Evolutionary conservation across 2,329 filamentous ascomycete genomes (phyloP), one percentile per base, ranked within the genome.

Genomic region (Zelopaecilomyces penicillatus): DNA sequence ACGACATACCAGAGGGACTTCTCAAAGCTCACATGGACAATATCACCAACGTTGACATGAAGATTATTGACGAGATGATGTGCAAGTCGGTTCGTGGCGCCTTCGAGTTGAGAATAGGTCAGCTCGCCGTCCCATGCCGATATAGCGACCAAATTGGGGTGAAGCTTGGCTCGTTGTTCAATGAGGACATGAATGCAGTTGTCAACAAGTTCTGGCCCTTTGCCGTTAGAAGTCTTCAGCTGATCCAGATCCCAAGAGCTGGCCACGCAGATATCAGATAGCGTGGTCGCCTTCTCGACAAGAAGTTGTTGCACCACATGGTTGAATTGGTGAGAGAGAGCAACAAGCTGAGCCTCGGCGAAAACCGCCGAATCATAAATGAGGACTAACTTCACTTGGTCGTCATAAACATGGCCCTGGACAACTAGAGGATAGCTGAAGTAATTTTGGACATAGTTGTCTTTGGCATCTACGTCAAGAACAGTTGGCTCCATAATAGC

Each of bases 51-150:
- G 4, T 41, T 30, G 8, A 65, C 44, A 19, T 34, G 40, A 5
- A 38, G 7, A 19, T 28, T n/a, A 5, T 32, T 10, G 41, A 30
- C 3, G 42, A 41, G 56, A 42, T 64, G 54, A 5, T 54, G 55
- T 2, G 66, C 65, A 6, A 73, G 57, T 4, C 58, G 49, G 26
- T 61, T 63, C 0, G 71, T 70, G 5, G 61, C 53, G 1, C 49
- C 45, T 34, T 70, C 64, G 4, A 70, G 54, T 27, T 70, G 59
- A 41, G 53, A 45, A 44, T 70, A 70, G 6, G 66, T 67, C 43
- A 69, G 62, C 39, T 55, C 48, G 12, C 68, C 68, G 45, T 71
- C 68, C 67, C 67, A 71, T 1, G 69, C 68, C 38, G 65, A 53
- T 30, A 71, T 61, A 26, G 69, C 69, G 5, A 55, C 49, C 8